phyloP scores from a whole-genome alignment of 2,329 filamentous ascomycete species.

The Neurospora sp. region DNA sequence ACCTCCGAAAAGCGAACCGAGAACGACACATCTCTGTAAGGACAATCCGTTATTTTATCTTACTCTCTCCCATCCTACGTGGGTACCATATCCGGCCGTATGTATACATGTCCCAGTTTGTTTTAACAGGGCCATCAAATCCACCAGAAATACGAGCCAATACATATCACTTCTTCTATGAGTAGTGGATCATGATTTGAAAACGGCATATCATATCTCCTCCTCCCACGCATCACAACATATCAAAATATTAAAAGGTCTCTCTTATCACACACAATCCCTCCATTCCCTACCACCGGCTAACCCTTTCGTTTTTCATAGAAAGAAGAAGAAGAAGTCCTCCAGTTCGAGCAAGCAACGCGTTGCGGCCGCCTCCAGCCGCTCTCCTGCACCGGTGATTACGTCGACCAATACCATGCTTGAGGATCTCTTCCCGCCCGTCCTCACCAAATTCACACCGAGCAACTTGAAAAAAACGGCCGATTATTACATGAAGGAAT shows the following conservation, averaged over 20 bases:
- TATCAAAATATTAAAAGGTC: neutral
- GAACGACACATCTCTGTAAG: slow-evolving; percentile 39
- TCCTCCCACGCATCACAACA: neutral
- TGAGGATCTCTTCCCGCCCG: slow-evolving; percentile 55
- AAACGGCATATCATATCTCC: neutral
- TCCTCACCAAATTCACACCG: slow-evolving; percentile 62
- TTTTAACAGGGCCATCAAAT: neutral
- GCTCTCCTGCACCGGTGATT: slow-evolving; percentile 19
- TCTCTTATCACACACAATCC: neutral
- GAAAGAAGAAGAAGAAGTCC: slow-evolving; percentile 25
- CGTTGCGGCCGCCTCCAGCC: slow-evolving; percentile 6
- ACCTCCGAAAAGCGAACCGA: slow-evolving; percentile 41
- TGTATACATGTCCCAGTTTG: neutral
- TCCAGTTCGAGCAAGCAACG: slow-evolving; percentile 10
- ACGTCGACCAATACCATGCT: slow-evolving; percentile 21
- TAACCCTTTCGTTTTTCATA: slow-evolving; percentile 6
- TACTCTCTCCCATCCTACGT: neutral
- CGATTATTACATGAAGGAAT: slow-evolving; percentile 80
- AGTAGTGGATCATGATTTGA: neutral
- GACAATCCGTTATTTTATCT: slow-evolving; percentile 7
- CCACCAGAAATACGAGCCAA: neutral
- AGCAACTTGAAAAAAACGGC: slow-evolving; percentile 73
- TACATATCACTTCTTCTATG: neutral
- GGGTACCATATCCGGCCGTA: neutral
- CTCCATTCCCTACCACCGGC: slow-evolving; percentile 8